Evolutionary conservation across 352 stramenopile species (phyloP), one percentile per base, ranked within the genome.

Genomic region (Globisporangium paroecandrum): DNA sequence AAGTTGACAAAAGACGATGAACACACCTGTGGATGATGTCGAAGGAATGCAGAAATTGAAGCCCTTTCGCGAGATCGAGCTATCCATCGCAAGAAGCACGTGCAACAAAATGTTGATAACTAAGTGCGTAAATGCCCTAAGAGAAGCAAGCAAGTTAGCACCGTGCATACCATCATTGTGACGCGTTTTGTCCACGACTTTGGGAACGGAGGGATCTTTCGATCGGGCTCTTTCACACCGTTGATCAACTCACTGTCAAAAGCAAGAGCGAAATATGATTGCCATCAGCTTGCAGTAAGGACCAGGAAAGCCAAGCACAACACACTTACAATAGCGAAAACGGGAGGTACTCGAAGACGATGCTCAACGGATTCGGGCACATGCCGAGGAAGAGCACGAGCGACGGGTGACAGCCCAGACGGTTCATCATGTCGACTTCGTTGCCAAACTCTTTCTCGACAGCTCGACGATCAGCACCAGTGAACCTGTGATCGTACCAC

Each of bases 1-100:
- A 60, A 41, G 6, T 27, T 43, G 55, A 5, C 27, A 32, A 41
- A 12, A 27, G 18, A 25, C 27, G 12, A 22, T 12, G 9, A 36
- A 62, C 65, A 64, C 58, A 92, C 84, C 83, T 77, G 67, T 93
- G 85, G 56, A 93, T 85, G 62, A 94, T 91, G 62, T 85, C 80
- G 72, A 94, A 93, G 34, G 84, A 93, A 49, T 93, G 86, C 18
- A 92, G 69, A 61, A 91, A 94, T 68, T 91, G 81, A 13, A 92
- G 64, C 34, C 83, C 86, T 56, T 82, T 77, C 53, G 86, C 83
- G 38, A 89, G 62, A 72, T 93, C 86, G 29, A 93, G 58, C 82
- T 91, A 64, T 54, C 9, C 55, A 41, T 65, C 10, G 25, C 8
- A 49, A 62, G 4, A 61, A 49, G 49, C 49, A 55, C 59, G 54